Base-by-base conservation (phyloP, 495 filamentous ascomycete genomes). In the Neurospora hispaniola region DNA sequence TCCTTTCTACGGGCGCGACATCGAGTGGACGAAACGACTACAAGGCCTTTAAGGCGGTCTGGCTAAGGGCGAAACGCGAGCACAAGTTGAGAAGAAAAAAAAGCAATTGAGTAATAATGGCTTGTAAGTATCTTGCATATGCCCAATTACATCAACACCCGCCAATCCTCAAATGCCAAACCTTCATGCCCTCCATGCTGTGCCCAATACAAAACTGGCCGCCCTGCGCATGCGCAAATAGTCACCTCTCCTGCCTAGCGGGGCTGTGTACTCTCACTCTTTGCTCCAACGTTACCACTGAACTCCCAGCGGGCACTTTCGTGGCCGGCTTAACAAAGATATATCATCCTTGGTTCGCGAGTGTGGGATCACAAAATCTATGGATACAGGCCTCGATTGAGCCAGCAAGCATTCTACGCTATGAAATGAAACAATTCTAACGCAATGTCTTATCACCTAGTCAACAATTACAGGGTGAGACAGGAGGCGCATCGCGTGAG, bases 401-500 rank as follows among this genome's bases (percentile, higher is more conserved):
- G 2, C 12, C 14, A 66, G 12, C 14, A 38, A 18, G 6, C 54
- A 66, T 66, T 66, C 27, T 12, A 35, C 27, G 12, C 54, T 38
- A 8, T 38, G 54, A 66, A 59, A 4, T 38, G 54, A 66, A 59
- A 41, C 44, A 71, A 41, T 31, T 74, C 81, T 82, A 77, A 82
- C 75, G 74, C 71, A 8, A 79, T 80, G 75, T 54, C 76, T 54
- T 72, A 6, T 72, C 16, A 66, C 62, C 41, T 71, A 83, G 82
- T 82, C 59, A 83, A 82, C 70, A 77, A 80, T 16, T 72, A 73
- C 42, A 79, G 77, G 41, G 76, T 81, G 71, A 81, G 76, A 74
- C 73, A 74, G 5, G 72, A 75, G 70, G 82, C 82, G 38, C 80
- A 82, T 69, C 72, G 69, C 42, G 54, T 80, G 74, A 76, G 79